These are phyloP conservation scores for Carex scoparia DNA, from an alignment of 176 grass and related monocot genomes.

Conservation along the genomic window DNA sequence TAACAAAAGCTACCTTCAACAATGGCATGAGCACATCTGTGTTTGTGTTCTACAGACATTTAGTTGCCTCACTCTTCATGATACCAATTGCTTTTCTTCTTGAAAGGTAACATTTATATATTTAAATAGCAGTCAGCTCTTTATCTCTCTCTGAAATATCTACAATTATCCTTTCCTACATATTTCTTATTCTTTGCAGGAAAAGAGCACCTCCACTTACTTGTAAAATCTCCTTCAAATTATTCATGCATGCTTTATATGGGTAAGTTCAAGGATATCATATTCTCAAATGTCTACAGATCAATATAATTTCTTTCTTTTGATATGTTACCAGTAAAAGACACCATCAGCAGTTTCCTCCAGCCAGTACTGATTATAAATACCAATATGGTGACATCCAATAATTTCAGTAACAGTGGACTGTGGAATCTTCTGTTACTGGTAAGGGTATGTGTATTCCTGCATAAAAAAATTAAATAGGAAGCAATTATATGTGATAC, in stretches of 20 bases:
- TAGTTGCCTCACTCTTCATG: constrained; percentile 43
- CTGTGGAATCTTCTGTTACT: neutral
- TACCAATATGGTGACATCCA: neutral
- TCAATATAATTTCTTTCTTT: neutral
- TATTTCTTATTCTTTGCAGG: constrained; percentile 24
- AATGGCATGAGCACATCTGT: constrained; percentile 64
- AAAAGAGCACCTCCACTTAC: constrained; percentile 50
- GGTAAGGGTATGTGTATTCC: neutral
- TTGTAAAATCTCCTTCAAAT: constrained; percentile 37
- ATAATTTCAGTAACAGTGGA: neutral
- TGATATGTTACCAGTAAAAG: neutral
- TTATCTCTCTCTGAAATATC: neutral
- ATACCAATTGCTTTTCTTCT: constrained; percentile 46
- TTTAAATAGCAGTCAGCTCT: too few relatives aligned
- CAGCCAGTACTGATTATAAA: neutral
- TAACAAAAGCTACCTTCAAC: constrained; percentile 55
- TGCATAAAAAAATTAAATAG: neutral
- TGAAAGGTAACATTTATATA: constrained; percentile 36
- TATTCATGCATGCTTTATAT: constrained; percentile 67
- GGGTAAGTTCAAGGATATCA: constrained; percentile 35
- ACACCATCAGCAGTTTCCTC: neutral
- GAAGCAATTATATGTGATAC: neutral
- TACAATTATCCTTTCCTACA: neutral
- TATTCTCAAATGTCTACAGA: neutral
- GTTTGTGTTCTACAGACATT: constrained; percentile 71